Evolutionary conservation across 75 land plant genomes (phyloP).

Genomic region (Larix kaempferi): DNA sequence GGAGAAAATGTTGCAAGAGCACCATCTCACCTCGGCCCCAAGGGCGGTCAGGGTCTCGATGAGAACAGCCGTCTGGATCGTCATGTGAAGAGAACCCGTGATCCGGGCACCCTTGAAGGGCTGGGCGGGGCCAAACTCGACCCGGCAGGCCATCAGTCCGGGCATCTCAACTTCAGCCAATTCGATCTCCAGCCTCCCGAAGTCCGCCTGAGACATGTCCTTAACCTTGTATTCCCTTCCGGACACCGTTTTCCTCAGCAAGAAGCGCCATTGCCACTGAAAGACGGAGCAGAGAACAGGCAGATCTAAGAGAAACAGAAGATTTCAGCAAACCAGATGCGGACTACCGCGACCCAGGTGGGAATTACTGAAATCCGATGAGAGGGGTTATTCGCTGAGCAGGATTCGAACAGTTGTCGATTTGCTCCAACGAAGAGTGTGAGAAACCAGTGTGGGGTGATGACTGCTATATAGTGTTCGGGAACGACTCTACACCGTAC

Average conservation of each 20-base stretch:
- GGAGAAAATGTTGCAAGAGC: slow-evolving; percentile 90
- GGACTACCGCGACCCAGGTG: too few species aligned
- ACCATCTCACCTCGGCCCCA: slow-evolving; percentile 81
- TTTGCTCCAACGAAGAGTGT: too few species aligned
- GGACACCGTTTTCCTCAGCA: slow-evolving; percentile 37
- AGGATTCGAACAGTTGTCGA: too few species aligned
- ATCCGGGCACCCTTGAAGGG: slow-evolving; percentile 83
- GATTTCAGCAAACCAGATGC: too few species aligned
- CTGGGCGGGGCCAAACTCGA: slow-evolving; percentile 84
- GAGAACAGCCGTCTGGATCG: slow-evolving; percentile 74
- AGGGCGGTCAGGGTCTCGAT: slow-evolving; percentile 78
- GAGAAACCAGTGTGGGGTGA: too few species aligned
- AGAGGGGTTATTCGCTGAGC: too few species aligned
- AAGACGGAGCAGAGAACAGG: too few species aligned
- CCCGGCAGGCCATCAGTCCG: slow-evolving; percentile 74
- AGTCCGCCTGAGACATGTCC: slow-evolving; percentile 88
- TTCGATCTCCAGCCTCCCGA: slow-evolving; percentile 64
- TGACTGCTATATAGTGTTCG: too few species aligned
- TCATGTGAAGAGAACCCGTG: slow-evolving; percentile 92
- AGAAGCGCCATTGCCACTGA: slow-evolving; percentile 22
- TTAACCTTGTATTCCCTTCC: slow-evolving; percentile 89
- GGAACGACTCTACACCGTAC: too few species aligned
- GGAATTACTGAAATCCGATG: too few species aligned
- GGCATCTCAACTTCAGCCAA: slow-evolving; percentile 67
- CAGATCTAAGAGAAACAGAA: too few species aligned